Evolutionary conservation across 257 asterid genomes (phyloP).

Genomic region (Solanum stenotomum): DNA sequence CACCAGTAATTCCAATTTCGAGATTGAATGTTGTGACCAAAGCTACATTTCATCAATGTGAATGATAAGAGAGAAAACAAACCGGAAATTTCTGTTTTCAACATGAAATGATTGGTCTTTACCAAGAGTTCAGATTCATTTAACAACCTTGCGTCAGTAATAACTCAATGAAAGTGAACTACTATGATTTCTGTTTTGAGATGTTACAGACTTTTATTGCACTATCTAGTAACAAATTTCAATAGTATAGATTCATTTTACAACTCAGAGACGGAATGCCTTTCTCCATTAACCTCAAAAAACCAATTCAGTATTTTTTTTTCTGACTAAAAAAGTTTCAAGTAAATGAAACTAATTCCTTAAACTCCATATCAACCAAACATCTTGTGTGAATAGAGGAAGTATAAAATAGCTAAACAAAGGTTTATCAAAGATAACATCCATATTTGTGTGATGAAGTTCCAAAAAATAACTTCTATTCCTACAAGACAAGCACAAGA

Average conservation of each 20-base stretch:
- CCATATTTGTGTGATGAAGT: neutral
- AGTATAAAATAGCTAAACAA: neutral
- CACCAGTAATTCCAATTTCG: conserved; percentile 98
- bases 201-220: neutral
- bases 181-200: neutral
- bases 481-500: neutral
- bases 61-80: conserved; percentile 8
- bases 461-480: neutral
- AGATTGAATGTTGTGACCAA: conserved; percentile 92
- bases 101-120: neutral
- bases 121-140: too few species aligned
- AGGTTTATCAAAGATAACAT: neutral
- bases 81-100: neutral
- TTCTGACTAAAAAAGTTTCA: neutral
- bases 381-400: neutral
- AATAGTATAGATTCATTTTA: neutral
- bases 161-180: neutral
- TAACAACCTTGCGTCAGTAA: neutral
- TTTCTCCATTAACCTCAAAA: neutral
- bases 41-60: conserved; percentile 32
- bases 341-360: neutral
- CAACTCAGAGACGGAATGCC: neutral
- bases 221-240: neutral
- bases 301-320: neutral
- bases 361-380: neutral